A percentile compares a stretch with the other conserved stretches of the same genome.
phyloP scores from a whole-genome alignment of 116 monocot species.

The Papilionanthe hybrid region DNA sequence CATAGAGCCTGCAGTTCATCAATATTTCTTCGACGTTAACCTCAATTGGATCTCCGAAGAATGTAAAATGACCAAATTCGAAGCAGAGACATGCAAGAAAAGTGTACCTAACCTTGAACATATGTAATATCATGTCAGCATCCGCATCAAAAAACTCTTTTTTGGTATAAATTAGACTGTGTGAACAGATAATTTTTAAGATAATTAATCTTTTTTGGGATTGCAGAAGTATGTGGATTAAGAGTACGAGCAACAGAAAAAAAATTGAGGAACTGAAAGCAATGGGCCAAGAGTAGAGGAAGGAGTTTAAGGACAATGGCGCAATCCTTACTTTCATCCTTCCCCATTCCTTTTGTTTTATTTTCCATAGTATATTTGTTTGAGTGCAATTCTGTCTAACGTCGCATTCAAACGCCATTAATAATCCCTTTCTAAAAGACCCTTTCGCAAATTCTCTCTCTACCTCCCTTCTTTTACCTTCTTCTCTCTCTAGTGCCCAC shows the following conservation, averaged over 20 bases:
- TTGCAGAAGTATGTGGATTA: neutral
- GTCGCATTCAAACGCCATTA: constrained; percentile 8
- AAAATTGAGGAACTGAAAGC: neutral
- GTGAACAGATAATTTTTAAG: neutral
- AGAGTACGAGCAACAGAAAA: neutral
- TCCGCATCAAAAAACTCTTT: too few relatives aligned
- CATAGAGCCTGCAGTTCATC: neutral
- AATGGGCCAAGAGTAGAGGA: neutral
- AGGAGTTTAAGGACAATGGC: constrained; percentile 3
- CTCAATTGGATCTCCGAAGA: neutral
- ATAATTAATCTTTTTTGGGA: neutral
- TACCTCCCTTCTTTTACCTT: neutral
- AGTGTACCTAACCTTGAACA: neutral
- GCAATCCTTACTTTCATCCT: neutral
- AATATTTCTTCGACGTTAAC: neutral
- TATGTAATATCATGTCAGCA: too few relatives aligned
- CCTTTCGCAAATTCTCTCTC: neutral
- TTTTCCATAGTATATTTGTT: neutral
- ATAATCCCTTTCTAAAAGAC: neutral
- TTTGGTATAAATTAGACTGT: too few relatives aligned
- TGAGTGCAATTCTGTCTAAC: constrained; percentile 3
- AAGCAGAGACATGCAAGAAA: neutral
- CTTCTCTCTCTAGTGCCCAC: constrained; percentile 4
- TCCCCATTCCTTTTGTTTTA: neutral
- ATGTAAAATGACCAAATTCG: neutral